Evolutionary conservation across 2,329 filamentous ascomycete species (phyloP), one percentile per base, ranked within the genome.

Genomic region (Arthrobotrys entomopaga): DNA sequence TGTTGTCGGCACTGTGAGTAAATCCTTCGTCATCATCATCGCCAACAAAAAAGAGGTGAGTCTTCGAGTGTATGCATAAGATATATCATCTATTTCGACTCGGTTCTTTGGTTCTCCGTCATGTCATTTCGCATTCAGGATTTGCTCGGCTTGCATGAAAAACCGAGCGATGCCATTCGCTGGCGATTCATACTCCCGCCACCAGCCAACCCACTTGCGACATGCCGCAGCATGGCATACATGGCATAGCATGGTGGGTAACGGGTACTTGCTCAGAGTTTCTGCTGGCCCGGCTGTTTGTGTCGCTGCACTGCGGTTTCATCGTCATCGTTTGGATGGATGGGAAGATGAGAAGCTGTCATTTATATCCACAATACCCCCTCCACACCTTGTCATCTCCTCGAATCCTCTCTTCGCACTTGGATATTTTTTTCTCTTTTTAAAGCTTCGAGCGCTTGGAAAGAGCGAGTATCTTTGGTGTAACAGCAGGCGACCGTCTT

Each of bases 21-120:
- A 69, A 69, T 69, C 65, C 65, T 61, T 69, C 56, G 65, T 69
- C 65, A 69, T 69, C 20, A 56, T 20, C 42, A 19, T 34, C 29
- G 29, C 29, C 42, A 46, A 19, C 13, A 43, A 43, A 46, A 19
- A 46, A 46, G 40, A n/a, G 56, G 56, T 60, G 64, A 67, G 63
- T 59, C 54, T 48, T 59, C 38, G 29, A 24, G 11, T 57, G 4
- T 24, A 57, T 48, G 56, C 42, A 59, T 34, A 19, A 15, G 20
- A 26, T 13, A 26, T 15, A n/a, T n/a, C n/a, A n/a, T 53, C 19
- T 53, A 15, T 19, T 50, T 13, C 19, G n/a, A 13, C 2, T 22
- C 19, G 10, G 46, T 19, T n/a, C n/a, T 50, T 50, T 16, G n/a
- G n/a, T 19, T 19, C 46, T 22, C n/a, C 46, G 10, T 50, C 46